Base-by-base conservation (phyloP, 495 filamentous ascomycete species). In the Penicillium samsonianum region DNA sequence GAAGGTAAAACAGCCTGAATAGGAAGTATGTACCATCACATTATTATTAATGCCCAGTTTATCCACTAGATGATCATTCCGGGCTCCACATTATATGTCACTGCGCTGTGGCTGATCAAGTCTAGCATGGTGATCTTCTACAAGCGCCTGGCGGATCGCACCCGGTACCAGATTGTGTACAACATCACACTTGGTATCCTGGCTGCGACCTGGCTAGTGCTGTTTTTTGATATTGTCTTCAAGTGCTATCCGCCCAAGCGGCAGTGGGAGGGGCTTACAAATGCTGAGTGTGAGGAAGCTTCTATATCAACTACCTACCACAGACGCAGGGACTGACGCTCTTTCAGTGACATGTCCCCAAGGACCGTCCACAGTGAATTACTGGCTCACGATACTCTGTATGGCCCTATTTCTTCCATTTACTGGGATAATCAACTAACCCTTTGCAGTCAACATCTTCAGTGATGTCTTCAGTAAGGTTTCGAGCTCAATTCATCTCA, bases 61-160 rank as follows among this genome's bases (percentile, higher is more conserved):
- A 37, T 10, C 10, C 26, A 28, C 26, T 51, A 67, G 64, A 63
- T 67, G 64, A 64, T 67, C 55, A 63, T 67, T 41, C 64, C 64
- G 26, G 64, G 64, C 3, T 67, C 64, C 47, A 67, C 61, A 10
- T 51, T 67, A 4, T 67, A 67, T 50, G 58, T 67, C 20, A 67
- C 61, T 22, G 58, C 64, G 41, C 45, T 67, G 1, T 67, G 64
- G 64, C 33, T 67, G 46, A 67, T 67, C 61, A 67, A 67, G 44
- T 45, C 58, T 16, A 52, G 58, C 47, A 57, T 67, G 64, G 64
- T 67, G 25, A 35, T 63, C 51, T 63, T 67, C 55, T 67, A 67
- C 49, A 67, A 67, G 49, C 64, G 64, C 3, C 55, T 67, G 0
- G 64, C 64, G 26, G 64, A 67, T 45, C 60, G 61, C 17, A 67